A percentile compares a stretch with the other conserved stretches of the same genome.
These are phyloP conservation scores for Harrya chromipes DNA, from an alignment of 768 basidiomycete species.

Conservation along the genomic window DNA sequence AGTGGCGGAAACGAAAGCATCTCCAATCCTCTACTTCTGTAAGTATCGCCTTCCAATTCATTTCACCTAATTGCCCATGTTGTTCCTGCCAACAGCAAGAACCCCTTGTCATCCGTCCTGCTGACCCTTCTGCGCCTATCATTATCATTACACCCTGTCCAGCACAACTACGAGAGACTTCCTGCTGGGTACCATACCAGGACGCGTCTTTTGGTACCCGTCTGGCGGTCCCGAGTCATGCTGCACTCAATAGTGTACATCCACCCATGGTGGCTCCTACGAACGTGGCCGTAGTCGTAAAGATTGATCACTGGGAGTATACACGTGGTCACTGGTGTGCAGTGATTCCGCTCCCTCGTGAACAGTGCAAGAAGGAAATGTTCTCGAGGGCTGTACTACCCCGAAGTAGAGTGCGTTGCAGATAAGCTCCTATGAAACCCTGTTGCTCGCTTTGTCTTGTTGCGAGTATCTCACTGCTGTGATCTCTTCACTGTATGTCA, in stretches of 20 bases:
- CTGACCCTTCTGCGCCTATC: conserved; percentile 41
- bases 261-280: conserved; percentile 39
- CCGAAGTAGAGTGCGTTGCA: conserved; percentile 1
- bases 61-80: neutral
- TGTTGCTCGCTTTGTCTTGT: neutral
- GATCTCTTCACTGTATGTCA: neutral
- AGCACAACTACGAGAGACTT: conserved; percentile 35
- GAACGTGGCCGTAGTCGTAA: conserved; percentile 18
- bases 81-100: conserved; percentile 8
- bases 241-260: conserved; percentile 44
- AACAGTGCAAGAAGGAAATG: conserved; percentile 44
- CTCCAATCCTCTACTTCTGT: conserved; percentile 8
- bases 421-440: conserved; percentile 1
- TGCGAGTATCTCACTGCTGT: neutral
- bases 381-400: conserved; percentile 33
- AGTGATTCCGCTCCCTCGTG: conserved; percentile 42
- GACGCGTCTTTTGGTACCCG: conserved; percentile 50
- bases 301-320: conserved; percentile 45
- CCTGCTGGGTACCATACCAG: conserved; percentile 51
- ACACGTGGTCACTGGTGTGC: conserved; percentile 53
- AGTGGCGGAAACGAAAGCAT: conserved; percentile 12
- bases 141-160: conserved; percentile 52
- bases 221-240: conserved; percentile 49
- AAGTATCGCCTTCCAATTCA: neutral
- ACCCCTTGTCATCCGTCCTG: conserved; percentile 30